Evolutionary conservation across 2,329 filamentous ascomycete genomes (phyloP).

Genomic region (Aspergillus viridinutans): DNA sequence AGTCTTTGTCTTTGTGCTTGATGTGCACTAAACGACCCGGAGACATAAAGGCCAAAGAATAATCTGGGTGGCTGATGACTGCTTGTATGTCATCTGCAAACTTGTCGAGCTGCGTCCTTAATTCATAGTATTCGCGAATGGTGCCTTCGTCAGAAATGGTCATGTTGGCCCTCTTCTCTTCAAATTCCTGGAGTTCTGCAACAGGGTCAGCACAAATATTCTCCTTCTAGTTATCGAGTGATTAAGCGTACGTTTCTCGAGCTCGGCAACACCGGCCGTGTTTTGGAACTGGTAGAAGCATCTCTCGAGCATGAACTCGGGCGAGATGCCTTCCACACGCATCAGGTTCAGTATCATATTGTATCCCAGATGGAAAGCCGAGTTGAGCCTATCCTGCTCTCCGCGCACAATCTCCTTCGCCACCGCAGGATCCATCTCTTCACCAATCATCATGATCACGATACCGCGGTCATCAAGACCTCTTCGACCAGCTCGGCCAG

Average conservation of each 20-base stretch:
- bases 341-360: conserved; percentile 98
- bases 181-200: conserved; percentile 68
- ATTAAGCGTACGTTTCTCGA: conserved; percentile 62
- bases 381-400: conserved; percentile 95
- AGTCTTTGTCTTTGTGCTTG: conserved; percentile 74
- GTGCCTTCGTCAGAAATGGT: conserved; percentile 79
- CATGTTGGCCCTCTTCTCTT: conserved; percentile 68
- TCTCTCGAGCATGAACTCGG: conserved; percentile 96
- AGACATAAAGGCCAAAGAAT: conserved; percentile 80
- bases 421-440: conserved; percentile 90
- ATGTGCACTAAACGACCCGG: conserved; percentile 83
- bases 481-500: conserved; percentile 90
- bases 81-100: conserved; percentile 86
- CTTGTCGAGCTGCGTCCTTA: conserved; percentile 75
- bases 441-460: conserved; percentile 99
- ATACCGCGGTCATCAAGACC: conserved; percentile 97
- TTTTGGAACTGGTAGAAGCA: conserved; percentile 99
- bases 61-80: conserved; percentile 86
- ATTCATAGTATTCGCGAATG: conserved; percentile 90
- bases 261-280: conserved; percentile 72
- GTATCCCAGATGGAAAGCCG: conserved; percentile 95
- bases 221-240: background rate
- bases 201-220: conserved; percentile 22
- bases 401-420: conserved; percentile 94
- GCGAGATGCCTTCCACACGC: conserved; percentile 97